Evolutionary conservation across 2,329 filamentous ascomycete species (phyloP).

Genomic region (Diplodia sapinea): DNA sequence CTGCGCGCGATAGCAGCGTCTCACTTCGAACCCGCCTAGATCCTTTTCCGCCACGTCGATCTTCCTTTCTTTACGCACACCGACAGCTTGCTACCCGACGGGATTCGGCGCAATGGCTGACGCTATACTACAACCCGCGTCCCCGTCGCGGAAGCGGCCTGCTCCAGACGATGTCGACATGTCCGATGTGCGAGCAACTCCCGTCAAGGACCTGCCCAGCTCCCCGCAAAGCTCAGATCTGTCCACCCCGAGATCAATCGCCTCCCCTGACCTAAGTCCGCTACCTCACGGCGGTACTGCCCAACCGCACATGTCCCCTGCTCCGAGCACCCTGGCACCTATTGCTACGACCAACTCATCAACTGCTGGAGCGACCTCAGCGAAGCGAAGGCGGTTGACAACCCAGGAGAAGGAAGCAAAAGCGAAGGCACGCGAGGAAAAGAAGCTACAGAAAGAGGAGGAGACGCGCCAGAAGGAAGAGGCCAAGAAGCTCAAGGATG

Average conservation of each 20-base stretch:
- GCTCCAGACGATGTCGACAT: conserved; percentile 40
- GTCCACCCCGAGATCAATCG: conserved; percentile 41
- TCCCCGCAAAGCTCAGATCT: conserved; percentile 43
- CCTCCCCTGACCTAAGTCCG: conserved; percentile 39
- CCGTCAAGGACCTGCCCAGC: conserved; percentile 31
- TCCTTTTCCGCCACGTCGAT: neutral
- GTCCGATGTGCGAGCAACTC: conserved; percentile 36
- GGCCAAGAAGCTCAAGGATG: conserved; percentile 38
- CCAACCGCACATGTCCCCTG: conserved; percentile 33
- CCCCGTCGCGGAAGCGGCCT: conserved; percentile 43
- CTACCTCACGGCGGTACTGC: conserved; percentile 11
- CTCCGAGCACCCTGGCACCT: conserved; percentile 34
- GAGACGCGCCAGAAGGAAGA: conserved; percentile 39
- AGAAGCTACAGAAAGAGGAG: conserved; percentile 44
- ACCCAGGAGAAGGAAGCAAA: conserved; percentile 51
- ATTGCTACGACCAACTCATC: neutral
- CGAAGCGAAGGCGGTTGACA: conserved; percentile 54
- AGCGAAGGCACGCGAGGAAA: conserved; percentile 46
- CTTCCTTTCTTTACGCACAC: neutral
- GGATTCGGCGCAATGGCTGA: conserved; percentile 40
- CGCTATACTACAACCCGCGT: conserved; percentile 28
- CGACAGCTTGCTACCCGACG: neutral
- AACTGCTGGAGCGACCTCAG: conserved; percentile 33
- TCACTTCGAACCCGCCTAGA: neutral
- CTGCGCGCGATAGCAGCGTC: neutral